These are phyloP conservation scores for Suhomyces vadensis DNA, from an alignment of 805 yeast species.

Conservation along the genomic window DNA sequence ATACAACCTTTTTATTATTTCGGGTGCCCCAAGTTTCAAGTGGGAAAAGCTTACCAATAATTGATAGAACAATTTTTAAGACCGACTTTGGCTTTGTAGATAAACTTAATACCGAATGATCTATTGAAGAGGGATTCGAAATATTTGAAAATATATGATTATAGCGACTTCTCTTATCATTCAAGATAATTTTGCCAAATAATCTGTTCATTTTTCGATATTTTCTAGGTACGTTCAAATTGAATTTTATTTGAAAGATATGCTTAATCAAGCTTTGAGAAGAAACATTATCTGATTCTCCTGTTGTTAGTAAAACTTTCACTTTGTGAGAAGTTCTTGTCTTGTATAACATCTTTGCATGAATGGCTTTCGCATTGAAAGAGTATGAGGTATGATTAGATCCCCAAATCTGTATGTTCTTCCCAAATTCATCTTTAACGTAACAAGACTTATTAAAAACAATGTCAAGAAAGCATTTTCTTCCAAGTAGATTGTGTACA, in stretches of 20 bases:
- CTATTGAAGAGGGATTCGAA: slow-evolving; percentile 23
- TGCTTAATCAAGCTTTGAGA: background rate
- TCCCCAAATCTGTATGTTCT: slow-evolving; percentile 29
- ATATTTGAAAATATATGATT: slow-evolving; percentile 30
- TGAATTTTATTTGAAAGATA: background rate
- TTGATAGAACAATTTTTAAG: slow-evolving; percentile 39
- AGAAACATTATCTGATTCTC: background rate
- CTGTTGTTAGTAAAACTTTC: background rate
- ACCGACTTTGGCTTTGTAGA: slow-evolving; percentile 37
- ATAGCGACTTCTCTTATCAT: slow-evolving; percentile 26
- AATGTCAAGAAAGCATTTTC: slow-evolving; percentile 37
- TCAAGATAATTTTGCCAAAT: slow-evolving; percentile 25
- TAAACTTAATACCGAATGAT: slow-evolving; percentile 28
- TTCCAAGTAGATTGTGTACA: slow-evolving; percentile 43
- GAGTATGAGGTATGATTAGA: slow-evolving; percentile 4
- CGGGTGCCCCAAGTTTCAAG: slow-evolving; percentile 51
- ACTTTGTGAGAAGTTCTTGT: background rate
- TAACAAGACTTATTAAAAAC: slow-evolving; percentile 38
- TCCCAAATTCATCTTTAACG: slow-evolving; percentile 13
- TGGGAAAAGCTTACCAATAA: slow-evolving; percentile 54
- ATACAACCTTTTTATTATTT: slow-evolving; percentile 46
- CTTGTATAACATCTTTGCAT: background rate
- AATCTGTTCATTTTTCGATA: slow-evolving; percentile 17
- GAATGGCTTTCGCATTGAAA: background rate
- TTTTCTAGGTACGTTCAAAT: slow-evolving; percentile 10